Percentiles rank a stretch among this genome's conserved stretches.
Conservation (phyloP, 768 basidiomycete species). For the Floccularia luteovirens region DNA sequence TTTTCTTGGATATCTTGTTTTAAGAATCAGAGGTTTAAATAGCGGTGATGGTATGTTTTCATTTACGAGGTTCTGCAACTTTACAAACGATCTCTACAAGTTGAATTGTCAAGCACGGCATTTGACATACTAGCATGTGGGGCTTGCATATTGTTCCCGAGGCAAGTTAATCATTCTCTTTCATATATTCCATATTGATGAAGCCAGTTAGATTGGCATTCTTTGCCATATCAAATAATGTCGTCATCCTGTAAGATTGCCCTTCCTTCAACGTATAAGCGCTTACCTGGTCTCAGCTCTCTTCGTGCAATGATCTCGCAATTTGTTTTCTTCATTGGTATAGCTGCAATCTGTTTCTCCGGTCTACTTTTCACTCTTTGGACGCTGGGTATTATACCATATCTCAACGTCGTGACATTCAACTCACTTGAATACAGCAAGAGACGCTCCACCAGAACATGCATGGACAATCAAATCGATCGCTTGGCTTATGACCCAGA, state of each 20-base stretch:
- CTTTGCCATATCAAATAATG: conserved; percentile 72
- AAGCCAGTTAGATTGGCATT: conserved; percentile 51
- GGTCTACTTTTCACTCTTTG: conserved; percentile 54
- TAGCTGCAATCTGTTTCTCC: conserved; percentile 76
- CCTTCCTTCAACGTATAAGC: background rate
- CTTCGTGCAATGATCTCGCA: conserved; percentile 78
- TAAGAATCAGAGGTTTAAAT: conserved; percentile 59
- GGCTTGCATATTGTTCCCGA: conserved; percentile 80
- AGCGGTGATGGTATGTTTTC: conserved; percentile 37
- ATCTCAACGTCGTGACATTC: conserved; percentile 1
- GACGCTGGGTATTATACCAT: conserved; percentile 25
- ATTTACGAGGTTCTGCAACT: conserved; percentile 6
- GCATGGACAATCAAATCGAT: conserved; percentile 42
- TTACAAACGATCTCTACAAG: conserved; percentile 15
- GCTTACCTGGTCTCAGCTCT: conserved; percentile 34
- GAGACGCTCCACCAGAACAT: conserved; percentile 16
- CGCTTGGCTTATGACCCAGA: conserved; percentile 80
- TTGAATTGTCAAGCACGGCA: conserved; percentile 48
- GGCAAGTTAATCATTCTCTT: conserved; percentile 28
- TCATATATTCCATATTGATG: conserved; percentile 1
- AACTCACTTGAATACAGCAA: conserved; percentile 13
- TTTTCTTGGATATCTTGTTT: conserved; percentile 57
- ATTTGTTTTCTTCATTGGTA: conserved; percentile 72
- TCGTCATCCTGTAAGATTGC: conserved; percentile 61
- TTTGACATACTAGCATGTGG: conserved; percentile 84